phyloP scores from a whole-genome alignment of 2,329 filamentous ascomycete species.

The Colletotrichum godetiae region DNA sequence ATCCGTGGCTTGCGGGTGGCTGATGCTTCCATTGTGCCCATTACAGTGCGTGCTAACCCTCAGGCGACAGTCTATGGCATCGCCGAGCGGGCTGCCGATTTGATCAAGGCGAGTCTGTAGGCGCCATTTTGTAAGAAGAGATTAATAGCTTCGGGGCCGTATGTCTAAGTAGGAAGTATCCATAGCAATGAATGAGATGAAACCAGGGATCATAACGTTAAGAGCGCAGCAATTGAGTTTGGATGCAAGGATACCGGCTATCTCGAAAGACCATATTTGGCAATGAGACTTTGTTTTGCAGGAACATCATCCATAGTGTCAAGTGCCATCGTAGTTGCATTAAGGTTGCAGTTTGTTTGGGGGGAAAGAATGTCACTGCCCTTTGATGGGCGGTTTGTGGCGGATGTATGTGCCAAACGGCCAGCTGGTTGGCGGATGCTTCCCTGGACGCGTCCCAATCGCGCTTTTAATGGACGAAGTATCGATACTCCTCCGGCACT shows the following conservation, averaged over 20 bases:
- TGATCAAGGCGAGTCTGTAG: constrained; percentile 38
- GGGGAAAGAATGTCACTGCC: neutral
- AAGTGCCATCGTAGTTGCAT: constrained; percentile 3
- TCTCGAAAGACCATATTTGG: neutral
- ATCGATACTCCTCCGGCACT: neutral
- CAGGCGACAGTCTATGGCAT: constrained; percentile 50
- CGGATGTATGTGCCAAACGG: neutral
- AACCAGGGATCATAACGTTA: neutral
- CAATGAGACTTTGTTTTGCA: neutral
- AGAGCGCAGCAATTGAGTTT: neutral
- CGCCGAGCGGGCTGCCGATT: constrained; percentile 42
- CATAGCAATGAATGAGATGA: neutral
- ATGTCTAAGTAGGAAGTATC: neutral
- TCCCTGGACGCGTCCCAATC: constrained; percentile 5
- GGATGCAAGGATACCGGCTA: neutral
- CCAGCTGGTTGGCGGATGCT: neutral
- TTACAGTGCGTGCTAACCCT: constrained; percentile 45
- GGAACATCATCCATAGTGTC: neutral
- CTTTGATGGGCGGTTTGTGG: neutral
- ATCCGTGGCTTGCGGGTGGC: constrained; percentile 56
- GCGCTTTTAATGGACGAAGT: constrained; percentile 7
- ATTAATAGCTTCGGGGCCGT: neutral
- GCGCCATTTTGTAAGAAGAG: too few species aligned
- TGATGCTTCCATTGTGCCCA: constrained; percentile 52
- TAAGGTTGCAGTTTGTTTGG: neutral